Conservation (phyloP, 768 basidiomycete species). For the Mycena kentingensis region DNA sequence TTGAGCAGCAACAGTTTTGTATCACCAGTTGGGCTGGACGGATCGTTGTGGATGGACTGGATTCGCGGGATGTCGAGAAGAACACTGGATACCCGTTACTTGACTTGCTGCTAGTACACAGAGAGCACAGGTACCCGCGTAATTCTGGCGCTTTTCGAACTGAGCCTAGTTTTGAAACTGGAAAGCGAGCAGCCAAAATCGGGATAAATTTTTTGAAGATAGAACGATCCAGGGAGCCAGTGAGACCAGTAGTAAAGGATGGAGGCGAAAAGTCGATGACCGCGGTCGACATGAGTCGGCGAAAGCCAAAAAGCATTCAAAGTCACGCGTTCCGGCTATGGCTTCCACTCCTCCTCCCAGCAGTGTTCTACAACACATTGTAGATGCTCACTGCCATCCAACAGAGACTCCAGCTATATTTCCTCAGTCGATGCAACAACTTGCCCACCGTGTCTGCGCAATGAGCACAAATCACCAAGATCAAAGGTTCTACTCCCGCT, state of each 20-base stretch:
- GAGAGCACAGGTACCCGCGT: conserved; percentile 49
- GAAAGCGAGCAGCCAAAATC: conserved; percentile 68
- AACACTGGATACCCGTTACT: conserved; percentile 39
- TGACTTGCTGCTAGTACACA: not conserved
- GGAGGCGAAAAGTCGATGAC: conserved; percentile 46
- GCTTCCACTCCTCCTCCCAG: conserved; percentile 30
- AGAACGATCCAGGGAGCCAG: conserved; percentile 56
- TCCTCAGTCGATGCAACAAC: conserved; percentile 50
- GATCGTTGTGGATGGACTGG: conserved; percentile 57
- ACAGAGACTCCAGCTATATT: conserved; percentile 65
- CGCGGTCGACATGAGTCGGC: conserved; percentile 38
- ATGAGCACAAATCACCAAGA: conserved; percentile 73
- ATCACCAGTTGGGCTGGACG: conserved; percentile 46
- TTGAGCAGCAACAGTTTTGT: conserved; percentile 67
- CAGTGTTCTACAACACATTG: conserved; percentile 63
- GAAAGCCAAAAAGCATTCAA: not conserved
- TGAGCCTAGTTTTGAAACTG: conserved; percentile 53
- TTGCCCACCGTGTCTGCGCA: conserved; percentile 74
- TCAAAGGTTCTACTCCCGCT: conserved; percentile 42
- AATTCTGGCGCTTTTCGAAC: conserved; percentile 61
- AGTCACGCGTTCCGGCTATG: not conserved
- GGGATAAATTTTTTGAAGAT: conserved; percentile 67
- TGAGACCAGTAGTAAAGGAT: conserved; percentile 49
- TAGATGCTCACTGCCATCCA: conserved; percentile 93
- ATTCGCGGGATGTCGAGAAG: conserved; percentile 72